Evolutionary conservation across 805 yeast genomes (phyloP).

Genomic region (Pichia thaimueangensis): DNA sequence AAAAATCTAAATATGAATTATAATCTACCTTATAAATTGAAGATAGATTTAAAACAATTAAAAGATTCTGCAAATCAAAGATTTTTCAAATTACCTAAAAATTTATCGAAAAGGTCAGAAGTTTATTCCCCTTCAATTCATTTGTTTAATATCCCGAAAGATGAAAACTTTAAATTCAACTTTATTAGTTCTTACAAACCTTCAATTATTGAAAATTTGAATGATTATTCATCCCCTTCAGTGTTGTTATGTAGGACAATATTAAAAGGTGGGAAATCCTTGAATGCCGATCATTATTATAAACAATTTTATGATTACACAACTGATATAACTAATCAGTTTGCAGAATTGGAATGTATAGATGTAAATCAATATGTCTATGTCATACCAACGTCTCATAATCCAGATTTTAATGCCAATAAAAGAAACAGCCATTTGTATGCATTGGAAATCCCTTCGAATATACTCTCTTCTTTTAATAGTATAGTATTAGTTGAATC

Average conservation of each 20-base stretch:
- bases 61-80: slow-evolving; percentile 27
- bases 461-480: slow-evolving; percentile 39
- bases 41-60: slow-evolving; percentile 29
- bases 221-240: slow-evolving; percentile 21
- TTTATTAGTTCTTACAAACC: slow-evolving; percentile 29
- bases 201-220: slow-evolving; percentile 19
- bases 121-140: slow-evolving; percentile 28
- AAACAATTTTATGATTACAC: slow-evolving; percentile 34
- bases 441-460: slow-evolving; percentile 37
- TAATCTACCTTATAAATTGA: slow-evolving; percentile 22
- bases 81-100: slow-evolving; percentile 24
- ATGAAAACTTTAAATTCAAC: slow-evolving; percentile 26
- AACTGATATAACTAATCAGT: slow-evolving; percentile 30
- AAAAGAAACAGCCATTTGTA: slow-evolving; percentile 35
- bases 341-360: slow-evolving; percentile 39
- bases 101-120: slow-evolving; percentile 15
- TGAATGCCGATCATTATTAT: slow-evolving; percentile 7
- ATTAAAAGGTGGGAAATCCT: slow-evolving; percentile 5
- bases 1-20: slow-evolving; percentile 28
- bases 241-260: slow-evolving; percentile 27
- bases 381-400: slow-evolving; percentile 47
- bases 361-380: slow-evolving; percentile 35
- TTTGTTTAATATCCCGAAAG: slow-evolving; percentile 29
- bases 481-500: slow-evolving; percentile 43
- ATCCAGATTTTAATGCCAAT: slow-evolving; percentile 49